A percentile compares a stretch with the other conserved stretches of the same genome.
Conservation (phyloP, 768 basidiomycete species). For the Termitomyces eurrhizus region DNA sequence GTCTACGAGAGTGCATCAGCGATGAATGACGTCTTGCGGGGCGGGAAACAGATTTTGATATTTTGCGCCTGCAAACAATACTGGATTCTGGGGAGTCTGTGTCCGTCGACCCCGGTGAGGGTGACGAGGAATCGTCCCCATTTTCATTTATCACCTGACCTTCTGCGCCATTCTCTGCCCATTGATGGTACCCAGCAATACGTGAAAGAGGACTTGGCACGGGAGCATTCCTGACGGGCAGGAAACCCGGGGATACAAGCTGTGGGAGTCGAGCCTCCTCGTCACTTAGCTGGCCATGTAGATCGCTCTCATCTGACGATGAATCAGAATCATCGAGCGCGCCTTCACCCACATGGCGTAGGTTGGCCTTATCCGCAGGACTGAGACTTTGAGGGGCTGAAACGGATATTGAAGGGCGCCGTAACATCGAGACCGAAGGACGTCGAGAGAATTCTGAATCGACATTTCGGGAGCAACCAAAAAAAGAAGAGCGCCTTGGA, state of each 20-base stretch:
- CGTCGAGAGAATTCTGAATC: conserved; percentile 31
- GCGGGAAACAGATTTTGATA: conserved; percentile 30
- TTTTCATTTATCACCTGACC: conserved; percentile 32
- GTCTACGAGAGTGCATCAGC: conserved; percentile 44
- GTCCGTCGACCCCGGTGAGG: conserved; percentile 66
- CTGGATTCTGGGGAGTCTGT: conserved; percentile 45
- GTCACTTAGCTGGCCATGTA: conserved; percentile 29
- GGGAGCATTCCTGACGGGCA: conserved; percentile 26
- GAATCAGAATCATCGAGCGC: conserved; percentile 79
- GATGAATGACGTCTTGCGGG: conserved; percentile 21
- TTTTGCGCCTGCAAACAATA: conserved; percentile 17
- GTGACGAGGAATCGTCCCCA: conserved; percentile 50
- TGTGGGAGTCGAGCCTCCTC: conserved; percentile 28
- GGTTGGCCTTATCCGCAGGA: conserved; percentile 38
- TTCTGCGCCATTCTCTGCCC: conserved; percentile 47
- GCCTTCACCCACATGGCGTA: conserved; percentile 71
- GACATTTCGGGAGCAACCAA: conserved; percentile 33
- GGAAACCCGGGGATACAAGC: conserved; percentile 31
- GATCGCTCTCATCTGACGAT: conserved; percentile 31
- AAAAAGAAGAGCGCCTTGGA: conserved; percentile 34
- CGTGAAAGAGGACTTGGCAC: conserved; percentile 68
- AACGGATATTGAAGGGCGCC: conserved; percentile 41
- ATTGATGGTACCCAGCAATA: conserved; percentile 48
- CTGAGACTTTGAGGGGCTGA: conserved; percentile 32
- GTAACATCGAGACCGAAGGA: conserved; percentile 31